Percentiles rank a stretch among this genome's conserved stretches.
Conservation (phyloP, 352 stramenopile species). For the Discostella stelligera region DNA sequence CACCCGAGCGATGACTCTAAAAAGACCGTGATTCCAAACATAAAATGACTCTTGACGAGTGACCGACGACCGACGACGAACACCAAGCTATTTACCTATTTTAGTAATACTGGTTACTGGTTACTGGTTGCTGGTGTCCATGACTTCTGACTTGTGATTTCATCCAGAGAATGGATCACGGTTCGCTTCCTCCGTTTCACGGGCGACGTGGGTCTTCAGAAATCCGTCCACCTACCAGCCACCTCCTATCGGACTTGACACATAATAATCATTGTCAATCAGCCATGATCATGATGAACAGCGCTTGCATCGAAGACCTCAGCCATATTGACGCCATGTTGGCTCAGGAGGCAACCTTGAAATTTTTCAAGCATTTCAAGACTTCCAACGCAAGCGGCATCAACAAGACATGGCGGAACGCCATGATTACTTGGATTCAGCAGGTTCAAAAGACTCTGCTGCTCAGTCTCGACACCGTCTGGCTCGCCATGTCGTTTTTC, state of each 20-base stretch:
- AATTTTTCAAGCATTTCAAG: constrained; percentile 31
- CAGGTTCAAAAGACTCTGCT: constrained; percentile 25
- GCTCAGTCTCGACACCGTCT: constrained; percentile 36
- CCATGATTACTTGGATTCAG: constrained; percentile 37
- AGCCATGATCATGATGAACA: constrained; percentile 21
- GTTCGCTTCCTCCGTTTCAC: background rate
- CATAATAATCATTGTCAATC: constrained; percentile 2
- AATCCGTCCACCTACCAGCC: background rate
- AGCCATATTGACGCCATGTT: constrained; percentile 36
- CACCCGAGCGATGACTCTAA: background rate
- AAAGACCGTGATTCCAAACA: background rate
- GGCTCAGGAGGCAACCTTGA: constrained; percentile 22
- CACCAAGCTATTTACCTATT: no score
- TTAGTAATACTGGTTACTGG: no score
- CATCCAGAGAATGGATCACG: background rate
- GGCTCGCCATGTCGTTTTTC: constrained; percentile 45
- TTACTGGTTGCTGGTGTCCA: no score
- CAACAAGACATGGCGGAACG: constrained; percentile 20
- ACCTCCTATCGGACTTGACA: background rate
- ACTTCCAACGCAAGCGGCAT: constrained; percentile 1
- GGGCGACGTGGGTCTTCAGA: background rate
- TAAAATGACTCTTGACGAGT: background rate
- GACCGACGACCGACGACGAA: no score
- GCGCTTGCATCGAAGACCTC: constrained; percentile 19
- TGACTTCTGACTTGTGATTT: background rate